Percentiles rank a stretch among this genome's conserved stretches.
phyloP scores from a whole-genome alignment of 2,329 filamentous ascomycete species.

The Penicillium sclerotigenum region DNA sequence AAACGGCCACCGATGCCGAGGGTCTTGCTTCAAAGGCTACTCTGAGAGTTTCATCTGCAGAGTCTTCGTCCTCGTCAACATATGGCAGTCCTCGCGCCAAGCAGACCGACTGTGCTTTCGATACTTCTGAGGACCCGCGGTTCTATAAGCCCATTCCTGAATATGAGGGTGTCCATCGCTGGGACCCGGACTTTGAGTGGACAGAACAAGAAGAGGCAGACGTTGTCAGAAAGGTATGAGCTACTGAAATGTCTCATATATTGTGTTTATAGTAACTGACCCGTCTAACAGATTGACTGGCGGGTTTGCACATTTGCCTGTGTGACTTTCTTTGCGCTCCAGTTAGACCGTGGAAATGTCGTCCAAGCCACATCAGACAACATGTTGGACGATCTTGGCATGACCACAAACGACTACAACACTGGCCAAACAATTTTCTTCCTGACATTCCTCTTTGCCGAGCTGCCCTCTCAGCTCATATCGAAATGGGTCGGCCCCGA shows the following conservation, averaged over 20 bases:
- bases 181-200: constrained; percentile 49
- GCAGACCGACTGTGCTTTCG: constrained; percentile 32
- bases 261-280: not conserved
- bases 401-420: constrained; percentile 51
- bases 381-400: constrained; percentile 49
- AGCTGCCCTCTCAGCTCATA: constrained; percentile 61
- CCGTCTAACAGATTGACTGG: constrained; percentile 37
- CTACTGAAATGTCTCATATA: not conserved
- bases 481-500: constrained; percentile 59
- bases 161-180: constrained; percentile 50
- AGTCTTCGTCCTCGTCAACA: constrained; percentile 17
- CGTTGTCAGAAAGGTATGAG: constrained; percentile 37
- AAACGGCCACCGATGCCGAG: not conserved
- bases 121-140: constrained; percentile 34
- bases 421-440: constrained; percentile 43
- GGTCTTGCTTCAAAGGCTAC: constrained; percentile 9
- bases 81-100: constrained; percentile 7
- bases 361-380: constrained; percentile 60
- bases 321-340: constrained; percentile 62
- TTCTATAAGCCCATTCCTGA: constrained; percentile 40
- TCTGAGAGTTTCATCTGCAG: constrained; percentile 5
- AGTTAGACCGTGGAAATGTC: constrained; percentile 63
- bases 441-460: constrained; percentile 43
- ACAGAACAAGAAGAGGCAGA: constrained; percentile 43
- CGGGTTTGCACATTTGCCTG: constrained; percentile 47